These are phyloP conservation scores for Naganishia liquefaciens DNA, from an alignment of 1,284 basidiomycete genomes.

Conservation along the genomic window DNA sequence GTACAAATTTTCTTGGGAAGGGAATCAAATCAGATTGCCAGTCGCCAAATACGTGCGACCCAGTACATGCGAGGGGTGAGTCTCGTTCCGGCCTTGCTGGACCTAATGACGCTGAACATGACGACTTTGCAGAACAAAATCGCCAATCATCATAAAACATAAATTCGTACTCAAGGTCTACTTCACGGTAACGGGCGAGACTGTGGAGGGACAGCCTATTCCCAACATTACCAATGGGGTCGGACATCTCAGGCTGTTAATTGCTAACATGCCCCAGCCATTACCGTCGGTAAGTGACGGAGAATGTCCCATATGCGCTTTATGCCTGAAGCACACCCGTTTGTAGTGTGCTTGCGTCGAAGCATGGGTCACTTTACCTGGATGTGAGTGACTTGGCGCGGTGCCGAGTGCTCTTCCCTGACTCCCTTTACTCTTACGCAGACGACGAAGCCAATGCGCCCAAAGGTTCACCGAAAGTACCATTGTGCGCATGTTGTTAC, in stretches of 20 bases:
- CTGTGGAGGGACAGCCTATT: constrained; percentile 9
- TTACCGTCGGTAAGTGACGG: constrained; percentile 22
- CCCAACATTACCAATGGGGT: background rate
- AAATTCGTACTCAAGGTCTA: constrained; percentile 27
- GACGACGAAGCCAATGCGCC: background rate
- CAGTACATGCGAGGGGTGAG: constrained; percentile 23
- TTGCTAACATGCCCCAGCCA: constrained; percentile 4
- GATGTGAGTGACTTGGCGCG: constrained; percentile 56
- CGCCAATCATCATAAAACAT: constrained; percentile 19
- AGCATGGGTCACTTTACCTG: constrained; percentile 43
- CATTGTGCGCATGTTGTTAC: constrained; percentile 23
- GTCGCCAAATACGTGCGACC: constrained; percentile 14
- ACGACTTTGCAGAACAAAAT: constrained; percentile 8
- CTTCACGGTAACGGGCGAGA: constrained; percentile 27
- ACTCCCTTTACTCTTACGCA: background rate
- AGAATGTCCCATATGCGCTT: background rate
- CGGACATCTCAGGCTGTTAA: constrained; percentile 20
- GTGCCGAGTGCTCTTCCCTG: background rate
- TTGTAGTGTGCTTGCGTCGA: constrained; percentile 22
- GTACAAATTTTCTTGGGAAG: too few relatives aligned
- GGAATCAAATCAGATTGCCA: constrained; percentile 14
- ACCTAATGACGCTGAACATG: background rate
- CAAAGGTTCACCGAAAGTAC: background rate
- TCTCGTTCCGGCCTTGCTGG: background rate
- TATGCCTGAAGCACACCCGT: background rate